Percentiles rank a stretch among this genome's conserved stretches.
Conservation (phyloP, 371 early-diverging fungal species). For the Mortierella sp. region DNA sequence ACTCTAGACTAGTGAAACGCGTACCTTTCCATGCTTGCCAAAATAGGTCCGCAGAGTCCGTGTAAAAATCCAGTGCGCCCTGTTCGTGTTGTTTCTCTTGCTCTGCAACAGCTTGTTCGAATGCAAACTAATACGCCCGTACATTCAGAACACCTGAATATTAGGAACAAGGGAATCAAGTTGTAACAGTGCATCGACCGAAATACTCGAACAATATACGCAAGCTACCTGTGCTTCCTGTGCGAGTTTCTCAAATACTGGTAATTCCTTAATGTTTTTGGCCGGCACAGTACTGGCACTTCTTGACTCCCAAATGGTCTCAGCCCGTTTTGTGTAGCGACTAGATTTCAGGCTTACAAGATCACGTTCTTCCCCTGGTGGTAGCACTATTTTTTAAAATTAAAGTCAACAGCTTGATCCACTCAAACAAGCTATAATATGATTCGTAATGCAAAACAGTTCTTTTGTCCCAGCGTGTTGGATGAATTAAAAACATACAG, state of each 20-base stretch:
- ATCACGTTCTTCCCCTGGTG: slow-evolving; percentile 34
- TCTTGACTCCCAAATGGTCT: slow-evolving; percentile 43
- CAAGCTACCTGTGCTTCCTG: slow-evolving; percentile 50
- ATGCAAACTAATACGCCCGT: slow-evolving; percentile 27
- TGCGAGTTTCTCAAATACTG: slow-evolving; percentile 36
- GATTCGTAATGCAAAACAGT: background rate
- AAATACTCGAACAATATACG: no score
- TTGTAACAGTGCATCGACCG: no score
- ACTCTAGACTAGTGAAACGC: background rate
- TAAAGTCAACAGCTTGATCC: background rate
- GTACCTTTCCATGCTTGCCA: slow-evolving; percentile 53
- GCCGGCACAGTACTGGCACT: slow-evolving; percentile 26
- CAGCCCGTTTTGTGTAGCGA: slow-evolving; percentile 38
- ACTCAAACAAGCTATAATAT: background rate
- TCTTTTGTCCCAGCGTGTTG: background rate
- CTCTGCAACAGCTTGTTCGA: slow-evolving; percentile 47
- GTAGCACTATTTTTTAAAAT: slow-evolving; percentile 18
- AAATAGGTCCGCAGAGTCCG: slow-evolving; percentile 51
- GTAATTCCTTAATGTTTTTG: slow-evolving; percentile 33
- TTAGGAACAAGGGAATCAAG: background rate
- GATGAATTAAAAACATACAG: slow-evolving; percentile 6
- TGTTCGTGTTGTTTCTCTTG: slow-evolving; percentile 46
- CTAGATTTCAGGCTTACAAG: slow-evolving; percentile 32
- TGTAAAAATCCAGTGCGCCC: slow-evolving; percentile 50
- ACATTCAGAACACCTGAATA: background rate